Evolutionary conservation across 2,329 filamentous ascomycete genomes (phyloP).

Genomic region (Alternaria incomplexa): DNA sequence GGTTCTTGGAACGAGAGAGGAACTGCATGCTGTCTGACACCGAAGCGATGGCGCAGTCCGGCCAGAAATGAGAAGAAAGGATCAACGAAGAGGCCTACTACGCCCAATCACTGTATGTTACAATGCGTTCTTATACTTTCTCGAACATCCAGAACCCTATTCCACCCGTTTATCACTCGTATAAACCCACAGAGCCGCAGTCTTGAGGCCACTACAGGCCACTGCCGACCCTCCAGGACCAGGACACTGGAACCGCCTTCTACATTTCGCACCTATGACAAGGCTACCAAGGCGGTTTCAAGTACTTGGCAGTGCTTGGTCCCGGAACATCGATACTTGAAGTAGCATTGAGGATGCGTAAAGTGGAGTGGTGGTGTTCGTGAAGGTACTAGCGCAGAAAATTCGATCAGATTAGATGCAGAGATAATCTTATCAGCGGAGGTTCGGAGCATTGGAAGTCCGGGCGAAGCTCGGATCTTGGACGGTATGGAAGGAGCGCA

Average conservation of each 20-base stretch:
- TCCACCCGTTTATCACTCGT: background rate
- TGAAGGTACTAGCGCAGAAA: conserved; percentile 2
- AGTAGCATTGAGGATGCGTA: background rate
- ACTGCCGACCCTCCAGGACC: background rate
- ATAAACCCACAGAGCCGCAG: background rate
- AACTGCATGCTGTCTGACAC: background rate
- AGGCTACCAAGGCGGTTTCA: background rate
- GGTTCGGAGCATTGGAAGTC: background rate
- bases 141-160: background rate
- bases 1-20: background rate
- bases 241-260: background rate
- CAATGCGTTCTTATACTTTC: background rate
- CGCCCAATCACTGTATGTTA: background rate
- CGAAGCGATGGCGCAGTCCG: background rate
- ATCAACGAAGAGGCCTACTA: background rate
- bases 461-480: background rate
- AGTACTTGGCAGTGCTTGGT: background rate
- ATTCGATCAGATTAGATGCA: conserved; percentile 18
- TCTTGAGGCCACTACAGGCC: background rate
- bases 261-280: background rate
- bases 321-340: background rate
- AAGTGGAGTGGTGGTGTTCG: conserved; percentile 1
- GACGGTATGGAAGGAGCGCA: background rate
- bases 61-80: background rate
- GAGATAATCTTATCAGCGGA: conserved; percentile 6